phyloP scores from a whole-genome alignment of 495 filamentous ascomycete genomes.

The Daldinia vernicosa region DNA sequence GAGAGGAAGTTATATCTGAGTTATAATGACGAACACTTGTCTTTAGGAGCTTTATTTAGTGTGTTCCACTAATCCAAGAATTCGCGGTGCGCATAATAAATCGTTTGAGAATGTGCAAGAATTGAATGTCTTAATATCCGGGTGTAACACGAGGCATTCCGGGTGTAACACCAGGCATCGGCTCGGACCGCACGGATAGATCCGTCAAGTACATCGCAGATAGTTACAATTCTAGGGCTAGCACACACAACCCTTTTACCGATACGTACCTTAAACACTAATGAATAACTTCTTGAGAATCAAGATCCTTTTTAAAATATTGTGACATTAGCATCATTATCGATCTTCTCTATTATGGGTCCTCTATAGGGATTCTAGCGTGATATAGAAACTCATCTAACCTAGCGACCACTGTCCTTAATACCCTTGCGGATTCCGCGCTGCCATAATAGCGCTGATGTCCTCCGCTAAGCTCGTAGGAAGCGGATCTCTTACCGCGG shows the following conservation, averaged over 20 bases:
- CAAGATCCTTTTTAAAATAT: background rate
- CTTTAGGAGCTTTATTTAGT: background rate
- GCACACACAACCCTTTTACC: too few relatives aligned
- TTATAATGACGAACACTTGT: background rate
- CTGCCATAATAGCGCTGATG: slow-evolving; percentile 39
- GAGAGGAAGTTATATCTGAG: background rate
- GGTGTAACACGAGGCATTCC: too few relatives aligned
- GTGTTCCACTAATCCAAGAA: background rate
- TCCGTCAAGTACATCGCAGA: too few relatives aligned
- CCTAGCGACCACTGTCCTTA: slow-evolving; percentile 1
- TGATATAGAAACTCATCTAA: background rate
- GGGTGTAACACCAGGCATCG: background rate
- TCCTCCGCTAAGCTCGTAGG: slow-evolving; percentile 39
- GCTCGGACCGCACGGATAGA: background rate
- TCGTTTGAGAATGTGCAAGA: background rate
- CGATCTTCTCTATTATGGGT: background rate
- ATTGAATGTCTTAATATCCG: too few relatives aligned
- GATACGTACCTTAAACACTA: too few relatives aligned
- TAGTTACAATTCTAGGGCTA: too few relatives aligned
- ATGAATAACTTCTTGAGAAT: background rate
- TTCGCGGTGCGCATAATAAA: background rate
- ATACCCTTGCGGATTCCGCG: slow-evolving; percentile 24
- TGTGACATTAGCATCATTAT: background rate
- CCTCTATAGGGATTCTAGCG: slow-evolving; percentile 13
- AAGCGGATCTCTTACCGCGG: slow-evolving; percentile 29